Evolutionary conservation across 345 rosid genomes (phyloP), one percentile per base, ranked within the genome.

Genomic region (Erysimum cheiranthoides): DNA sequence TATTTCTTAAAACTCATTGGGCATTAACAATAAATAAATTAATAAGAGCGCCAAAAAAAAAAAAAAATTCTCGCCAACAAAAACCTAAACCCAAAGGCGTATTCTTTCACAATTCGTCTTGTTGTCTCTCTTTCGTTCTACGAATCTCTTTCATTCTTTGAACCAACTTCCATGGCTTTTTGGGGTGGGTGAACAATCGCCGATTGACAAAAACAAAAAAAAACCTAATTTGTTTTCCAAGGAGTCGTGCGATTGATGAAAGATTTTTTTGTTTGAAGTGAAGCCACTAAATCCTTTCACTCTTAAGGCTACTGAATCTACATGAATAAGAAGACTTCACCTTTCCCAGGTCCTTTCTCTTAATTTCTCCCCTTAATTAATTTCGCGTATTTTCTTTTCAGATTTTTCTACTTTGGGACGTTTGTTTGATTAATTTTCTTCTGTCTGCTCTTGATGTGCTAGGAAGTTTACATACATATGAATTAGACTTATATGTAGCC

Each of bases 221-320:
- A 70, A 0, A 21, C 16, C 32, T 21, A 21, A 4, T n/a, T 17
- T 25, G 21, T 36, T n/a, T 7, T 56, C 65, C 11, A 16, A 30
- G 28, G 28, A 56, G 7, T 4, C 43, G 32, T 32, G 56, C n/a
- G 43, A n/a, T 57, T 71, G 10, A 49, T 50, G 18, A 47, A 51
- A 3, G 61, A 28, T 62, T 63, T 14, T 28, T 70, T 35, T 77
- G 3, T 70, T 80, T 13, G 87, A 87, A 78, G 90, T 90, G 81
- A 90, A 83, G 54, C 86, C 92, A 3, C 89, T 86, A 32, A 82
- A 68, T 27, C 87, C 92, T 59, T 85, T 83, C 79, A 80, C 84
- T 42, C 92, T 83, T 34, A 34, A 40, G 1, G 35, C 84, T 36
- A 69, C 35, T 10, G 70, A 61, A n/a, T 6, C 54, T 0, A 27